Conservation (phyloP, 768 basidiomycete species). For the Suillus luteus region DNA sequence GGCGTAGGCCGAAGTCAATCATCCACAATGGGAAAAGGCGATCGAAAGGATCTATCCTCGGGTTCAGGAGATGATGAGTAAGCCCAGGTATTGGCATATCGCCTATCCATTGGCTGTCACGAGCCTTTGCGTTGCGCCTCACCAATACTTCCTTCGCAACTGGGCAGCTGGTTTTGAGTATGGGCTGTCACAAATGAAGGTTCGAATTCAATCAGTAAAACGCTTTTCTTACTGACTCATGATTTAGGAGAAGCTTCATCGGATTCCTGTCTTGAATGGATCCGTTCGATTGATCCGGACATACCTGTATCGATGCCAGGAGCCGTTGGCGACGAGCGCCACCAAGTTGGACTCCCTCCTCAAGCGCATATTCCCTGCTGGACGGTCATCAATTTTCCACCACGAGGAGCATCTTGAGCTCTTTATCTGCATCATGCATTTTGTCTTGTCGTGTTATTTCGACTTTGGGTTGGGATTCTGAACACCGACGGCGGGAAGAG, state of each 20-base stretch:
- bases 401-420: slow-evolving; percentile 77
- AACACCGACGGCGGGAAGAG: neutral
- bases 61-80: slow-evolving; percentile 81
- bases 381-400: slow-evolving; percentile 59
- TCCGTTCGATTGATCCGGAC: slow-evolving; percentile 87
- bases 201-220: slow-evolving; percentile 30
- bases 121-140: slow-evolving; percentile 83
- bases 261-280: slow-evolving; percentile 76
- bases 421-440: slow-evolving; percentile 79
- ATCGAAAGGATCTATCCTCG: slow-evolving; percentile 83
- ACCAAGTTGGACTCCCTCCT: slow-evolving; percentile 73
- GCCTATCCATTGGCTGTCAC: slow-evolving; percentile 86
- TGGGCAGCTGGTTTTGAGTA: slow-evolving; percentile 78
- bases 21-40: slow-evolving; percentile 92
- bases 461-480: slow-evolving; percentile 85
- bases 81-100: slow-evolving; percentile 86
- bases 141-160: slow-evolving; percentile 80
- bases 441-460: slow-evolving; percentile 78
- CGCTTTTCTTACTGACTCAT: slow-evolving; percentile 11
- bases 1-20: slow-evolving; percentile 94
- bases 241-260: slow-evolving; percentile 73
- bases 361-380: slow-evolving; percentile 78
- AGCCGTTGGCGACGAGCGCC: slow-evolving; percentile 79
- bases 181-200: slow-evolving; percentile 80
- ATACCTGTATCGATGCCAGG: slow-evolving; percentile 92